A percentile compares a stretch with the other conserved stretches of the same genome.
These are phyloP conservation scores for Phytophthora boehmeriae DNA, from an alignment of 352 stramenopile species.

Conservation along the genomic window DNA sequence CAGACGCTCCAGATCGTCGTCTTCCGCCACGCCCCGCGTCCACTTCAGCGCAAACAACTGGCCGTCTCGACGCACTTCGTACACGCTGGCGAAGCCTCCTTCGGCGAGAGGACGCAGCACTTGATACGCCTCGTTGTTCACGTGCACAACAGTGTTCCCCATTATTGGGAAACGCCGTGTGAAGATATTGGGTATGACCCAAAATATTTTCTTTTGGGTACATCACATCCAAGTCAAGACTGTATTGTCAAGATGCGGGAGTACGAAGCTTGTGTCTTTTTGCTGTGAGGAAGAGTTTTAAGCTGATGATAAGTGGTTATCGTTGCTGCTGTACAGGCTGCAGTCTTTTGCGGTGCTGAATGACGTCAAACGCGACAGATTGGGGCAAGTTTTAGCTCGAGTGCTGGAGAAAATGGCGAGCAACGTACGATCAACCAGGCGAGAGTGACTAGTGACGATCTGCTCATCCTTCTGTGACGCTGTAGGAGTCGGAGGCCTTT, in stretches of 20 bases:
- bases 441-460: no score
- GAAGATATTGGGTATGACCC: no score
- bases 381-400: conserved; percentile 56
- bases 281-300: no score
- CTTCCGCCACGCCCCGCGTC: conserved; percentile 53
- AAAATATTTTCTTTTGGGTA: no score
- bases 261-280: no score
- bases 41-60: conserved; percentile 68
- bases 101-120: conserved; percentile 59
- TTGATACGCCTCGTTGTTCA: conserved; percentile 66
- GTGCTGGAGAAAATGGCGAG: conserved; percentile 59
- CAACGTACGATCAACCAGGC: conserved; percentile 39
- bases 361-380: conserved; percentile 46
- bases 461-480: neutral
- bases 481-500: conserved; percentile 41
- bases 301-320: no score
- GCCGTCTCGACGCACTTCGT: conserved; percentile 48
- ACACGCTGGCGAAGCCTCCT: conserved; percentile 77
- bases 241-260: no score
- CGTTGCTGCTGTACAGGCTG: conserved; percentile 7
- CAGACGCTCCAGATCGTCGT: conserved; percentile 62
- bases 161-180: conserved; percentile 27
- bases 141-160: conserved; percentile 63
- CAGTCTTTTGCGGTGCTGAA: conserved; percentile 42
- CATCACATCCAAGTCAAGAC: no score